Conservation (phyloP, 352 stramenopile genomes). For the Aphanomyces euteiches region DNA sequence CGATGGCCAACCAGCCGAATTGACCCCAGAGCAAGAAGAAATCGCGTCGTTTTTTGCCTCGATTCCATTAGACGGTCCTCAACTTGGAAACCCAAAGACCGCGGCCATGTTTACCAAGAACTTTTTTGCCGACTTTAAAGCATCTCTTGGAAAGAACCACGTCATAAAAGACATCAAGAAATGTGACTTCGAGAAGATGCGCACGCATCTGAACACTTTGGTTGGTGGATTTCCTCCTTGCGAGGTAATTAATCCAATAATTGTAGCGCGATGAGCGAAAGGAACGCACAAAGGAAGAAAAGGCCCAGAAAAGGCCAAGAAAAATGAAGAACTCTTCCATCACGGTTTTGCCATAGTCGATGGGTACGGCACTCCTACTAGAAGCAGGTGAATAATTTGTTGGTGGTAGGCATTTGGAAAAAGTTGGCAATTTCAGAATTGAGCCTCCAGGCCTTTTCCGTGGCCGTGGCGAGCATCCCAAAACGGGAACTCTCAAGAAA, state of each 20-base stretch:
- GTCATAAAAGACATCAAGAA: slow-evolving; percentile 95
- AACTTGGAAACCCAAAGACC: slow-evolving; percentile 96
- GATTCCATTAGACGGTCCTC: slow-evolving; percentile 96
- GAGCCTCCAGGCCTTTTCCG: slow-evolving; percentile 98
- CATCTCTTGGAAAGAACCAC: slow-evolving; percentile 90
- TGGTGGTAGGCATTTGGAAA: slow-evolving; percentile 88
- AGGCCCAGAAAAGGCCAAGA: slow-evolving; percentile 84
- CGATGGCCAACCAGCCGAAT: slow-evolving; percentile 88
- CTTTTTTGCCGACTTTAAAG: slow-evolving; percentile 95
- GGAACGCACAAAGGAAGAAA: slow-evolving; percentile 95
- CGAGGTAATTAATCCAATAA: background rate
- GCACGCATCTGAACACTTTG: slow-evolving; percentile 86
- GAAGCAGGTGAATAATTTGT: background rate
- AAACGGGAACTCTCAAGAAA: slow-evolving; percentile 98
- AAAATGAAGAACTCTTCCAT: slow-evolving; percentile 89
- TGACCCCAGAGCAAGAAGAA: slow-evolving; percentile 95
- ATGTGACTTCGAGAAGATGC: slow-evolving; percentile 96
- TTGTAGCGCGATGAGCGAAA: slow-evolving; percentile 89
- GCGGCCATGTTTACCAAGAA: slow-evolving; percentile 99
- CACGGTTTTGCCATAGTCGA: slow-evolving; percentile 97
- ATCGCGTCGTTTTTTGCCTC: slow-evolving; percentile 93
- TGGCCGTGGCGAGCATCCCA: slow-evolving; percentile 97
- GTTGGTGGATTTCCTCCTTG: background rate
- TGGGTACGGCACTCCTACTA: slow-evolving; percentile 39
- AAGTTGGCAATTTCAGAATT: slow-evolving; percentile 95